Evolutionary conservation across 108 stramenopile genomes (phyloP).

Genomic region (Fistulifera solaris): DNA sequence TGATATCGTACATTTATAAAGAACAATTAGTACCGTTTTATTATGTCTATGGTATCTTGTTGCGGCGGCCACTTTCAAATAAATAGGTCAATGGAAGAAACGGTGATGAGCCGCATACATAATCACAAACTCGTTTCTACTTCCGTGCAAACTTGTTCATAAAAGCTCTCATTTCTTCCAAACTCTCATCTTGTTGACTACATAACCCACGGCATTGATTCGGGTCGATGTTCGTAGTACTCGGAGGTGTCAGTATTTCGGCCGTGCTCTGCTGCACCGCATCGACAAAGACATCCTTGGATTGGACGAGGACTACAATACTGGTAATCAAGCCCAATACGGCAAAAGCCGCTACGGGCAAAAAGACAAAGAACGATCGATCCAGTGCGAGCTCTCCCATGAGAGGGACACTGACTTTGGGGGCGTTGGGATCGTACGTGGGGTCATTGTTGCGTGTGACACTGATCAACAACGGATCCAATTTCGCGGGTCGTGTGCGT

Average conservation of each 20-base stretch:
- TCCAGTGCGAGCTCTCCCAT: slow-evolving; percentile 69
- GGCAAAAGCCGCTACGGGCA: slow-evolving; percentile 54
- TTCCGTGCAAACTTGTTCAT: slow-evolving; percentile 9
- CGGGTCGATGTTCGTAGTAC: background rate
- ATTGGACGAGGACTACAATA: slow-evolving; percentile 42
- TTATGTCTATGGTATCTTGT: too few species aligned
- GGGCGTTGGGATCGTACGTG: slow-evolving; percentile 11
- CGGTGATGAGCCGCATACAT: too few species aligned
- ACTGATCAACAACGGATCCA: slow-evolving; percentile 64
- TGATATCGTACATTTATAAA: too few species aligned
- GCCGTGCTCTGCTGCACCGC: background rate
- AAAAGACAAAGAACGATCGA: slow-evolving; percentile 44
- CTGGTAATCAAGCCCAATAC: slow-evolving; percentile 53
- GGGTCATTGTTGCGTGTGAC: slow-evolving; percentile 48
- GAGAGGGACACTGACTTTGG: slow-evolving; percentile 39
- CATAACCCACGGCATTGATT: slow-evolving; percentile 11
- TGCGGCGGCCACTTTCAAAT: too few species aligned
- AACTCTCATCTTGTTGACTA: slow-evolving; percentile 4
- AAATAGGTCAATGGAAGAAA: too few species aligned
- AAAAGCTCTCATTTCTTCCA: slow-evolving; percentile 5
- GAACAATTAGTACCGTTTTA: too few species aligned
- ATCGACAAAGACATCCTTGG: slow-evolving; percentile 9
- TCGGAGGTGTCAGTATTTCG: slow-evolving; percentile 1
- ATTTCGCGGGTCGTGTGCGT: too few species aligned
- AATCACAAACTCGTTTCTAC: background rate